Evolutionary conservation across 768 basidiomycete species (phyloP), one percentile per base, ranked within the genome.

Genomic region (Suillus americanus): DNA sequence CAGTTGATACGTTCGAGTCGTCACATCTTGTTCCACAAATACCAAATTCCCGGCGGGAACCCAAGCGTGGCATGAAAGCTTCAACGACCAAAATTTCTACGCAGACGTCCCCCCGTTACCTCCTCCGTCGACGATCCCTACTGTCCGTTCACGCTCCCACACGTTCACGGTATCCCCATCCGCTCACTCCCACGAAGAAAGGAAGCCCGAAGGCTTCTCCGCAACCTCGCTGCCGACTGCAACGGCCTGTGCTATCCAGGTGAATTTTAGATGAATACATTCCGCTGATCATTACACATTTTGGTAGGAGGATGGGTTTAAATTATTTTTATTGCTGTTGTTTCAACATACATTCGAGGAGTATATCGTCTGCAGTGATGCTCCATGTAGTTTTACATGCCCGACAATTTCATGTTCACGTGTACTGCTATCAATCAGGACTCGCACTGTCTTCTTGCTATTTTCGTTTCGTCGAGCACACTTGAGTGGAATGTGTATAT

Each of bases 321-420:
- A 61, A 2, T 61, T 64, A 64, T 76, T 63, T 56, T 69, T 77
- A 77, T 77, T 77, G 73, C 73, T 75, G 75, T 77, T 75, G 74
- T 75, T 48, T 71, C 63, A 33, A 61, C 10, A 63, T n/a, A n/a
- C 35, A 30, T 38, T 62, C 30, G 57, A 64, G 53, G 53, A 40
- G 57, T 35, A 46, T 25, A 45, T 41, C 35, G 18, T 33, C 23
- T 35, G 23, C 28, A 46, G 40, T 62, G 37, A 60, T 60, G 20
- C 25, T 59, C 57, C 57, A 7, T 59, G 57, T 59, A 59, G 57
- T 59, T 40, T 59, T 59, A 59, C 57, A 41, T 41, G 2, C n/a
- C 37, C 38, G 30, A 40, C 25, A 5, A 30, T 40, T 37, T 57
- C 38, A 54, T 33, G 53, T 54, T 20, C 30, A 55, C 54, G 25